Evolutionary conservation across 441 rosid species (phyloP), one percentile per base, ranked within the genome.

Genomic region (Populus trichocarpa): DNA sequence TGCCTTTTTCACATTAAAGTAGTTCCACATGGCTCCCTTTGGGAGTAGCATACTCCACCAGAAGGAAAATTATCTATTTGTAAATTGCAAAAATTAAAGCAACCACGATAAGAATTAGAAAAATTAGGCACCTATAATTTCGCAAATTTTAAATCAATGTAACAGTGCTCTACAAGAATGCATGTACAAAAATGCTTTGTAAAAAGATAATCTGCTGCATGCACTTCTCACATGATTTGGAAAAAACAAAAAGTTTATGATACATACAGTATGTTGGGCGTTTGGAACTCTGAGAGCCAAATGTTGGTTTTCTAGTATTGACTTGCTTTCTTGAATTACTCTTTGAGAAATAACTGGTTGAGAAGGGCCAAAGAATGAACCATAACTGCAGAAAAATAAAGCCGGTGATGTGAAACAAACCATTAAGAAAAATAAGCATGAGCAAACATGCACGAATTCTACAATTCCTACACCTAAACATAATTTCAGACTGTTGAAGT

Each of bases 311-410:
- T 93, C 99, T 40, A 96, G 76, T 67, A 96, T 80, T 16, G 97
- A 87, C 86, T 94, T 94, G 95, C 96, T 96, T 85, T 96, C 98
- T 84, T 90, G 93, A 79, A 96, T 93, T 76, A 96, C 99, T 83
- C 99, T 91, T 11, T 84, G 91, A n/a, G 99, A 89, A 79, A 96
- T 93, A 68, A 90, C 92, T 57, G 99, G 97, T 86, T 83, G 87
- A 11, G 98, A 91, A 74, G 97, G 97, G 40, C 99, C 98, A 90
- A 93, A 96, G 85, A 96, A 96, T 53, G 97, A 93, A 22, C 99
- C 99, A 84, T 80, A 94, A 73, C 99, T 94, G 91, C 85, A 84
- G 42, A 78, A 70, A 69, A 38, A 70, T 53, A 59, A 61, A 80
- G 72, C 18, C 23, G 50, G 35, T 69, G 81, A 36, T 42, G 42